Evolutionary conservation across 202 grass and related monocot species (phyloP).

Genomic region (Setaria italica): DNA sequence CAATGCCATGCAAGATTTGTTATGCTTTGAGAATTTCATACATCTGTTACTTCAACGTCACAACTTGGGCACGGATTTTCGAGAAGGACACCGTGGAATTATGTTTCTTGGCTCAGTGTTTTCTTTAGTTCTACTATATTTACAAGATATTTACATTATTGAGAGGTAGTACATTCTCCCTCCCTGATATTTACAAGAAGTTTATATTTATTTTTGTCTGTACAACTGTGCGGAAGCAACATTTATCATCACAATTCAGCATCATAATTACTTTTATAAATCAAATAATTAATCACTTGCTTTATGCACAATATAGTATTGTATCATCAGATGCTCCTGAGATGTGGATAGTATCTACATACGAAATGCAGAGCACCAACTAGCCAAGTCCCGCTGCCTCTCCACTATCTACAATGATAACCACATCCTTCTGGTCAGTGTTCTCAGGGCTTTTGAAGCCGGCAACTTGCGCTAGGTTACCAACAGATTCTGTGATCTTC

Average conservation of each 20-base stretch:
- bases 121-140: not conserved
- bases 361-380: slow-evolving; percentile 23
- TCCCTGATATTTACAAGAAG: not conserved
- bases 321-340: not conserved
- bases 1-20: not conserved
- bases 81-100: not conserved
- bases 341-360: slow-evolving; percentile 20
- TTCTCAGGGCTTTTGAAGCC: slow-evolving; percentile 53
- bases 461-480: slow-evolving; percentile 63
- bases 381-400: not conserved
- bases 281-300: slow-evolving; percentile 55
- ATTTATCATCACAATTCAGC: slow-evolving; percentile 39
- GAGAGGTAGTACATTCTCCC: not conserved
- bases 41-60: not conserved
- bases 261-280: slow-evolving; percentile 54
- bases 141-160: too few species aligned
- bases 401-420: slow-evolving; percentile 49
- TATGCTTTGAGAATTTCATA: not conserved
- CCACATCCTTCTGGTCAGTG: slow-evolving; percentile 42
- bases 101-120: not conserved
- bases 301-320: slow-evolving; percentile 33
- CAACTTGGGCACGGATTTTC: slow-evolving; percentile 12
- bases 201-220: slow-evolving; percentile 1
- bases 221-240: not conserved
- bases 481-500: slow-evolving; percentile 59